Base-by-base conservation (phyloP, 306 rosid species). In the Canavalia gladiata region DNA sequence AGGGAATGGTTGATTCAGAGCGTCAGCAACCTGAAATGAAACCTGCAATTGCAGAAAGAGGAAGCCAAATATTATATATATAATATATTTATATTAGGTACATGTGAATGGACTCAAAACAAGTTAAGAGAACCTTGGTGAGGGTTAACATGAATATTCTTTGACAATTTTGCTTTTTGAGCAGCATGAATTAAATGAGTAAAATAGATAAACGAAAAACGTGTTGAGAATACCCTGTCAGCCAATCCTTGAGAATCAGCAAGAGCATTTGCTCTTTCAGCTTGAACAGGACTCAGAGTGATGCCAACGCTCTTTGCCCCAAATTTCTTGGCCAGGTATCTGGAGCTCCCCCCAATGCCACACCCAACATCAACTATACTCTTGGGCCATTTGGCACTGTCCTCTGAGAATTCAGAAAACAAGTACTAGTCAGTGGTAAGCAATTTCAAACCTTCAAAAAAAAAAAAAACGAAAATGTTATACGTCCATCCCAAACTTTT, bases 291-390 rank as follows among this genome's bases (percentile, higher is more conserved):
- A 55, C 97, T 94, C 33, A 94, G 87, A 8, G 98, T 91, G 55
- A 94, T 91, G 62, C 98, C 98, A 11, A 76, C 31, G 76, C 87
- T 83, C 45, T 63, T 87, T 39, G 94, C 93, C 30, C 90, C 97
- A 42, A 65, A 92, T 55, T 90, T 91, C 50, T 59, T 65, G 8
- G 97, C 92, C 41, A 94, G 13, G 77, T 92, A 92, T 72, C 98
- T 85, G 2, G 98, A 91, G 63, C 98, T 94, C 0, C 97, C 98
- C 11, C 98, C 98, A 42, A 94, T 94, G 80, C 98, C 97, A 80
- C 98, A 94, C 45, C 98, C 97, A 31, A 92, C 98, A 51, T 94
- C 98, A 30, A 94, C 91, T 49, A 89, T 76, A n/a, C 67, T 84
- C 88, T 81, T 82, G 1, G 90, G 90, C 71, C 84, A 54, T 50